Conservation (phyloP, 2,329 filamentous ascomycete genomes). For the Mollisiaceae sp. region DNA sequence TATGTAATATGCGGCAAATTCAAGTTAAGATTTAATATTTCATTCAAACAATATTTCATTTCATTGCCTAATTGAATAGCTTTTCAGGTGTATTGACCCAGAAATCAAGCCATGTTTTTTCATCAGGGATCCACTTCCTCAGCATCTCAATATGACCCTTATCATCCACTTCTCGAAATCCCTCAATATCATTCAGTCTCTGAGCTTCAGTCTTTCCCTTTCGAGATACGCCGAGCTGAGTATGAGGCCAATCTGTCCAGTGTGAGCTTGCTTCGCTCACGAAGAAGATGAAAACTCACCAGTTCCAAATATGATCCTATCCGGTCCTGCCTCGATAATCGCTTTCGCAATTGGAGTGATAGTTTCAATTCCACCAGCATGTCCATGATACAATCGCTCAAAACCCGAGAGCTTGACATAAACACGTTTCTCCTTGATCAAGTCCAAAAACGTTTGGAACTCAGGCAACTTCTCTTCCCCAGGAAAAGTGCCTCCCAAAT, state of each 20-base stretch:
- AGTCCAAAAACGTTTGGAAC: constrained; percentile 3
- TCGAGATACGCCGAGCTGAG: not conserved
- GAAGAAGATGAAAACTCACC: not conserved
- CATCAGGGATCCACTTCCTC: constrained; percentile 5
- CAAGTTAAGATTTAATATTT: no score
- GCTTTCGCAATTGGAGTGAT: not conserved
- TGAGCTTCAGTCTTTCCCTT: constrained; percentile 2
- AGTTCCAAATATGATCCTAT: constrained; percentile 2
- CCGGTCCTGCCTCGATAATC: constrained; percentile 7
- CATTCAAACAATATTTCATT: not conserved
- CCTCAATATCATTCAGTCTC: constrained; percentile 8
- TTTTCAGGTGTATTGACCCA: constrained; percentile 1
- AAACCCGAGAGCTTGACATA: constrained; percentile 1
- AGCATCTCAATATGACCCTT: not conserved
- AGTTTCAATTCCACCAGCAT: not conserved
- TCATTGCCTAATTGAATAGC: not conserved
- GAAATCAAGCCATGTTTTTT: constrained; percentile 8
- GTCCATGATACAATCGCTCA: constrained; percentile 4
- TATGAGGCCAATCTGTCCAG: not conserved
- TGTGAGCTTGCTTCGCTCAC: not conserved
- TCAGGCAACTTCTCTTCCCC: not conserved
- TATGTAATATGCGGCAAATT: no score
- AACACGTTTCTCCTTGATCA: constrained; percentile 7
- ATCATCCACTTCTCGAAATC: constrained; percentile 6
- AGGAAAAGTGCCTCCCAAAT: constrained; percentile 4